Evolutionary conservation across 345 rosid genomes (phyloP).

Genomic region (Sapria himalayana): DNA sequence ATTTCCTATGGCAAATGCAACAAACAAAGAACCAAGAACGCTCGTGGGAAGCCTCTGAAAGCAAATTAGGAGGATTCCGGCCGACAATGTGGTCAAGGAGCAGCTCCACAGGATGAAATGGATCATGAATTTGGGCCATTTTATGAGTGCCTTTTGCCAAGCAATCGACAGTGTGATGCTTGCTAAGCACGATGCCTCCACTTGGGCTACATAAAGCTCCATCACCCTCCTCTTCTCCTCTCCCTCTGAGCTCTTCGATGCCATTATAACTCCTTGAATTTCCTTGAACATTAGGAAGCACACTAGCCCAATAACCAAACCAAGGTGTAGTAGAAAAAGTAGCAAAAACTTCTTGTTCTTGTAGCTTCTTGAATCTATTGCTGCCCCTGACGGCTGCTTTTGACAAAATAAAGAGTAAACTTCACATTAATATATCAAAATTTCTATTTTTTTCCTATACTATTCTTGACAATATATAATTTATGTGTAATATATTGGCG

Average conservation of each 20-base stretch:
- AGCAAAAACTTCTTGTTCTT: conserved; percentile 61
- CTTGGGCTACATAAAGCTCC: conserved; percentile 55
- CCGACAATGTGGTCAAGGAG: conserved; percentile 44
- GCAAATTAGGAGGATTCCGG: conserved; percentile 85
- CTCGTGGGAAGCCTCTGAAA: conserved; percentile 70
- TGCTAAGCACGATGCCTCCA: conserved; percentile 56
- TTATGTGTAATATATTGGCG: no score
- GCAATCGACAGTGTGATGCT: conserved; percentile 68
- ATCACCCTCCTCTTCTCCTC: conserved; percentile 42
- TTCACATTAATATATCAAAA: conserved; percentile 4
- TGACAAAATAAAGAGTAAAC: neutral
- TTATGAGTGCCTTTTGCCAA: conserved; percentile 69
- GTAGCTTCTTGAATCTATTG: conserved; percentile 61
- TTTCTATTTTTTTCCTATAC: no score
- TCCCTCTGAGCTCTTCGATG: conserved; percentile 26
- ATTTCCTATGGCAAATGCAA: conserved; percentile 61
- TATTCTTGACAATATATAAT: no score
- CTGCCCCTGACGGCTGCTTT: conserved; percentile 27
- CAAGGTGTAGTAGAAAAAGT: conserved; percentile 47
- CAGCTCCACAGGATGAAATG: conserved; percentile 76
- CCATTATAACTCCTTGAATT: conserved; percentile 47
- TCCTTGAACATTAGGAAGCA: conserved; percentile 75
- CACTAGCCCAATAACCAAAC: conserved; percentile 43
- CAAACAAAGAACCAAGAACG: conserved; percentile 58
- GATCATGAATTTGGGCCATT: conserved; percentile 70